Evolutionary conservation across 805 yeast species (phyloP), one percentile per base, ranked within the genome.

Genomic region (Lachancea nothofagi): DNA sequence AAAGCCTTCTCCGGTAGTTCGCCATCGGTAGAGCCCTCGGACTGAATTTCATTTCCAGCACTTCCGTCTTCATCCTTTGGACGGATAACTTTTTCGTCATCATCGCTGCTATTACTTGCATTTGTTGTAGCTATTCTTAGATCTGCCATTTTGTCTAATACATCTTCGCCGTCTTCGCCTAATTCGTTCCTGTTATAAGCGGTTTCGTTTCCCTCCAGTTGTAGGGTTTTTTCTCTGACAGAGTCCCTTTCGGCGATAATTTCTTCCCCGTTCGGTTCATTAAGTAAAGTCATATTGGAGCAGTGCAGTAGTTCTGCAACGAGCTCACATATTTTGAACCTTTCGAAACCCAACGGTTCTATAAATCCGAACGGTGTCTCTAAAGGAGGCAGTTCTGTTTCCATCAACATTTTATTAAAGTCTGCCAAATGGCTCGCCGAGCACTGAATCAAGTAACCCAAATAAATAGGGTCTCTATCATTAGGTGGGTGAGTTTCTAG

Each of bases 251-350:
- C 80, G 25, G 66, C 59, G 19, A 88, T 75, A 24, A 87, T 71
- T 33, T 68, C 67, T 54, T 85, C 80, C 38, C 89, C 89, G 27
- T 72, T 69, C 24, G 74, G 76, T 44, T 89, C 89, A 59, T 90
- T 93, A 42, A 93, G 71, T 21, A 93, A 69, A 2, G 84, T 85
- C 95, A 93, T 93, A 62, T 93, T 93, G 8, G 96, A 87, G 57
- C 98, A 93, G 63, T 93, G 98, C 37, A 93, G 69, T 32, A 93
- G 70, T 57, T 93, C 98, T 0, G 98, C 98, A 31, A 90, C 80
- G 29, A 93, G 70, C 64, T 93, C 98, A 51, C 96, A 83, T 14
- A 93, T 75, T 54, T 90, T 86, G 65, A 93, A 93, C 49, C 95
- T 73, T 53, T 93, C 96, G 61, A 93, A 86, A 1, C 98, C 98